phyloP scores from a whole-genome alignment of 257 asterid genomes.

The Euphrasia confusa region DNA sequence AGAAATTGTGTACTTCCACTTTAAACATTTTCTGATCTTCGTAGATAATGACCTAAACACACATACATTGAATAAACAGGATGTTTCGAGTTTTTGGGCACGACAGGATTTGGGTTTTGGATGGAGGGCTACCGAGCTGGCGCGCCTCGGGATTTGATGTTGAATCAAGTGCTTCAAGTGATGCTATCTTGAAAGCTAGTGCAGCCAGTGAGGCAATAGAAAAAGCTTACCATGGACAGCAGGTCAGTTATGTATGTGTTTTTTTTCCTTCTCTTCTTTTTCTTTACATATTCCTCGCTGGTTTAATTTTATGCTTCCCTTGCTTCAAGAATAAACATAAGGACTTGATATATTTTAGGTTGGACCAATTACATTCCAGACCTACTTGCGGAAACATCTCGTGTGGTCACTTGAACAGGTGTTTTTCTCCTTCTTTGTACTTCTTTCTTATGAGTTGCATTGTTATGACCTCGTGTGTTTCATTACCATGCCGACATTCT shows the following conservation, averaged over 20 bases:
- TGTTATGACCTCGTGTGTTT: no score
- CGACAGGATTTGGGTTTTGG: constrained; percentile 87
- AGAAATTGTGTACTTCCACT: constrained; percentile 10
- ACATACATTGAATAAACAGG: constrained; percentile 40
- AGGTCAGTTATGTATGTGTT: constrained; percentile 29
- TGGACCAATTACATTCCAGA: constrained; percentile 69
- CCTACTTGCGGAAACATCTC: constrained; percentile 74
- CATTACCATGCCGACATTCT: no score
- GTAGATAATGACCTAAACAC: constrained; percentile 5
- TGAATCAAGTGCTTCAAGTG: constrained; percentile 97
- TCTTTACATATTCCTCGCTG: no score
- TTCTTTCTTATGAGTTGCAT: constrained; percentile 1
- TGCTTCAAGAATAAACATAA: constrained; percentile 16
- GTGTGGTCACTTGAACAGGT: constrained; percentile 95
- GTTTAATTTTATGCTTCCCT: not conserved
- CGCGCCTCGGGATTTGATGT: constrained; percentile 74
- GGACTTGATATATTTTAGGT: constrained; percentile 47
- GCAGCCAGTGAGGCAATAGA: constrained; percentile 99
- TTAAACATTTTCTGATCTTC: not conserved
- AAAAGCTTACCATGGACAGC: constrained; percentile 72
- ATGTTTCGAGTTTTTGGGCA: constrained; percentile 98
- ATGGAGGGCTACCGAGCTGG: constrained; percentile 95
- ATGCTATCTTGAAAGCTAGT: constrained; percentile 91
- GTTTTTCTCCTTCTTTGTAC: not conserved
- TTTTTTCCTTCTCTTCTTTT: no score